A percentile compares a stretch with the other conserved stretches of the same genome.
Conservation (phyloP, 108 stramenopile species). For the Nitzschia palea region DNA sequence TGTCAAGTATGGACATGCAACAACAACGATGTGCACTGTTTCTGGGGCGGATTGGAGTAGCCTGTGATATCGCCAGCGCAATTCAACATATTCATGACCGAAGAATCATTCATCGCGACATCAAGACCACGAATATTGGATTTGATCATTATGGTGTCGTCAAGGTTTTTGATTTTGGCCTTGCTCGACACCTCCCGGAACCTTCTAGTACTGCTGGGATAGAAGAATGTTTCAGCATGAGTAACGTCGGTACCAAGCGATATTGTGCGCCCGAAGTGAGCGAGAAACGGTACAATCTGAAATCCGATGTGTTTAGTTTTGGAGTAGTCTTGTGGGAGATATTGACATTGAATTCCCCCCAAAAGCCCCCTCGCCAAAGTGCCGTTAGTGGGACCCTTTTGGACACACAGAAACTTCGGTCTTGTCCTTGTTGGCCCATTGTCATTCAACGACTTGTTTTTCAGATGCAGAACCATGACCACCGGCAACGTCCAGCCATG, state of each 20-base stretch:
- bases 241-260: conserved; percentile 41
- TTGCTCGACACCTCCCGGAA: conserved; percentile 15
- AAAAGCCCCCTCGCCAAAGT: neutral
- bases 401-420: neutral
- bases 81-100: conserved; percentile 59
- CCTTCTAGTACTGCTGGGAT: neutral
- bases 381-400: neutral
- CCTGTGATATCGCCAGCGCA: conserved; percentile 24
- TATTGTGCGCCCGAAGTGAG: conserved; percentile 63
- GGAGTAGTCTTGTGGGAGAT: conserved; percentile 50
- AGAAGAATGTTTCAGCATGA: conserved; percentile 38
- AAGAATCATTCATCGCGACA: conserved; percentile 61
- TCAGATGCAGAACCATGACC: neutral
- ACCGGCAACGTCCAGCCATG: conserved; percentile 15
- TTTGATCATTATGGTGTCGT: conserved; percentile 37
- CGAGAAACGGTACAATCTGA: conserved; percentile 47
- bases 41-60: conserved; percentile 4
- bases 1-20: too few species aligned
- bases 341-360: conserved; percentile 24
- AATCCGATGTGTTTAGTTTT: conserved; percentile 54
- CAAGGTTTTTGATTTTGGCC: conserved; percentile 54
- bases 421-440: conserved; percentile 28
- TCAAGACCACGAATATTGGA: conserved; percentile 49
- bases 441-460: conserved; percentile 1
- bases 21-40: neutral